Evolutionary conservation across 495 filamentous ascomycete genomes (phyloP).

Genomic region (Aspergillus baeticus): DNA sequence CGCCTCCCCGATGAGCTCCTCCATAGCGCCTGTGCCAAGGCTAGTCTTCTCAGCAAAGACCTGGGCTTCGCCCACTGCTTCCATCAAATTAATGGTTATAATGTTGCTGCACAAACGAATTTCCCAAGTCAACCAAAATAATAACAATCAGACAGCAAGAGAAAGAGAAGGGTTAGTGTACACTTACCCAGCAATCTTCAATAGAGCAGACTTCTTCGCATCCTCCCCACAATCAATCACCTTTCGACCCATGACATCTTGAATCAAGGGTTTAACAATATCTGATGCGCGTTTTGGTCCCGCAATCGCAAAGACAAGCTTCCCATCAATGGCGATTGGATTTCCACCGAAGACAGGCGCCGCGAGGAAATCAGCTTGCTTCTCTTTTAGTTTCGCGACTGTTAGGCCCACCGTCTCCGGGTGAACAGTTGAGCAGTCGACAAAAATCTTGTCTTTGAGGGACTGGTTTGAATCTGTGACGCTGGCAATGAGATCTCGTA

Average conservation of each 20-base stretch:
- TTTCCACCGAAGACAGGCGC: slow-evolving; percentile 49
- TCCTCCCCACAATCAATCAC: slow-evolving; percentile 50
- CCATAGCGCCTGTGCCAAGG: slow-evolving; percentile 48
- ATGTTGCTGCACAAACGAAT: slow-evolving; percentile 33
- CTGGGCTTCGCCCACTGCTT: slow-evolving; percentile 52
- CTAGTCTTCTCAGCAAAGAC: slow-evolving; percentile 56
- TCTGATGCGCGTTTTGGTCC: slow-evolving; percentile 36
- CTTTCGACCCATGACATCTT: slow-evolving; percentile 44
- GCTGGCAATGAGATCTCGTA: slow-evolving; percentile 34
- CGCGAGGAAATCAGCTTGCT: slow-evolving; percentile 38
- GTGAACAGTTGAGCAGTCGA: slow-evolving; percentile 50
- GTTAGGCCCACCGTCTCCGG: slow-evolving; percentile 38
- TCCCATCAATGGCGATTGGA: slow-evolving; percentile 43
- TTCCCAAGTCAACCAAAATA: neutral
- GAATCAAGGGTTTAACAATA: slow-evolving; percentile 42
- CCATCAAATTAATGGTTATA: slow-evolving; percentile 48
- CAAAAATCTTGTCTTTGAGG: slow-evolving; percentile 46
- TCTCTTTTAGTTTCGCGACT: slow-evolving; percentile 32
- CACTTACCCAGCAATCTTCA: slow-evolving; percentile 47
- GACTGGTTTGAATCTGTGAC: slow-evolving; percentile 32
- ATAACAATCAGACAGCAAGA: neutral
- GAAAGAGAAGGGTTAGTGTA: neutral
- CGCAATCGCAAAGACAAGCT: slow-evolving; percentile 47
- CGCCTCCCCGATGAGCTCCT: slow-evolving; percentile 49
- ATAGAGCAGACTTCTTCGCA: slow-evolving; percentile 41